Evolutionary conservation across 352 stramenopile genomes (phyloP), one percentile per base, ranked within the genome.

Genomic region (Pythium aphanidermatum): DNA sequence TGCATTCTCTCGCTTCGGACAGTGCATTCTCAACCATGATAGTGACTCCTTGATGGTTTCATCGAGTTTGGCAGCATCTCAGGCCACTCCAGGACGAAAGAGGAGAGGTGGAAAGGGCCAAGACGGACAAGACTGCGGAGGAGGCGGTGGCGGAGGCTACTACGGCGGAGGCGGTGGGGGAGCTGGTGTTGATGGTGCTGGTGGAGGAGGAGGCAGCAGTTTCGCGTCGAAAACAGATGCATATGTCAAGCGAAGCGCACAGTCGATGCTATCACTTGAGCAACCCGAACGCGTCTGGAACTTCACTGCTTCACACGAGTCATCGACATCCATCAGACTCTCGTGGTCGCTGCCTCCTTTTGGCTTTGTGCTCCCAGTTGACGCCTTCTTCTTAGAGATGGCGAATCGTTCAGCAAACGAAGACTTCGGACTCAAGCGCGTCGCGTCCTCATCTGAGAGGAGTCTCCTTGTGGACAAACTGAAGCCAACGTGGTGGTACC

Each of bases 101-200:
- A 17, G 55, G 17, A 34, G 34, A 4, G 74, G 83, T 3, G 83
- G 83, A 3, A 70, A 74, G 16, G 83, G 81, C 4, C 74, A 87
- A 50, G 74, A 86, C 30, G 80, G 83, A 1, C 80, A 83, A 42
- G 73, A 90, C 47, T 76, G 58, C 11, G 81, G 83, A n/a, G 83
- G 83, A 5, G 83, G 83, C 4, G 83, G 81, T 30, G 83, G 83
- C 0, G 74, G 67, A 3, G 83, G 83, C 1, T 89, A 68, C 39
- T 92, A 70, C 48, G 83, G 83, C 6, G 83, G 83, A 3, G 83
- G 79, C 30, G 74, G 77, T 5, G 80, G 80, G 21, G 77, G 80
- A 0, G 50, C 72, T 24, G 80, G 80, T 9, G 34, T 83, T 16
- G 74, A 86, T 33, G 80, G 63, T 1, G 69, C 61, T 16, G 77